phyloP scores from a whole-genome alignment of 192 early-diverging fungal species.

The Backusella psychrophila region DNA sequence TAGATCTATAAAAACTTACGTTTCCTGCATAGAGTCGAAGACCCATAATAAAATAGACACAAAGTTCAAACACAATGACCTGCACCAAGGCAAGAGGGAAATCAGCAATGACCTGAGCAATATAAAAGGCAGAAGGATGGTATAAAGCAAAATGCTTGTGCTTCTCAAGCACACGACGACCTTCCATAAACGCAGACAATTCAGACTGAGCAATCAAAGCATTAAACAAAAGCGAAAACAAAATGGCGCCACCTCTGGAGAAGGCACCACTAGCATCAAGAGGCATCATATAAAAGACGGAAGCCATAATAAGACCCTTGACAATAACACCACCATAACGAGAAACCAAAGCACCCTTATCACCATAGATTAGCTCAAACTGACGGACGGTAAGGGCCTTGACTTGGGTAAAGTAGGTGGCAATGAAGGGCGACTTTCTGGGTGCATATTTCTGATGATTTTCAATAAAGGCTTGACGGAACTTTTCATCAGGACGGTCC shows the following conservation, averaged over 20 bases:
- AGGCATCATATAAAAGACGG: slow-evolving; percentile 64
- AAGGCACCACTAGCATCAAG: slow-evolving; percentile 61
- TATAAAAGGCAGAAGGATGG: slow-evolving; percentile 54
- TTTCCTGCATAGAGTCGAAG: slow-evolving; percentile 56
- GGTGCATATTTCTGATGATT: slow-evolving; percentile 52
- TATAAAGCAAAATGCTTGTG: slow-evolving; percentile 74
- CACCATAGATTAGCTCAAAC: slow-evolving; percentile 56
- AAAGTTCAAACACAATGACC: slow-evolving; percentile 55
- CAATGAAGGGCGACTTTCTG: slow-evolving; percentile 57
- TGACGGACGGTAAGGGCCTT: slow-evolving; percentile 59
- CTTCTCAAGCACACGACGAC: slow-evolving; percentile 74
- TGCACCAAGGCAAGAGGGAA: slow-evolving; percentile 48
- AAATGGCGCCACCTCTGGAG: slow-evolving; percentile 74
- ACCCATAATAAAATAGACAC: slow-evolving; percentile 66
- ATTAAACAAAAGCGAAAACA: slow-evolving; percentile 56
- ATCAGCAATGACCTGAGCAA: slow-evolving; percentile 53
- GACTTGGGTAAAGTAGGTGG: slow-evolving; percentile 62
- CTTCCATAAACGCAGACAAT: slow-evolving; percentile 66
- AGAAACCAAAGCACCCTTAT: slow-evolving; percentile 48
- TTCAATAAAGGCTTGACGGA: slow-evolving; percentile 49
- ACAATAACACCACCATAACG: slow-evolving; percentile 45
- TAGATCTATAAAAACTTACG: slow-evolving; percentile 14
- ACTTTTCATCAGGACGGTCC: slow-evolving; percentile 22
- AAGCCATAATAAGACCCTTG: slow-evolving; percentile 71
- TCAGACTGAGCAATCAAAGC: slow-evolving; percentile 63